Evolutionary conservation across 164 flowering plant species (phyloP).

Genomic region (Aristolochia contorta): DNA sequence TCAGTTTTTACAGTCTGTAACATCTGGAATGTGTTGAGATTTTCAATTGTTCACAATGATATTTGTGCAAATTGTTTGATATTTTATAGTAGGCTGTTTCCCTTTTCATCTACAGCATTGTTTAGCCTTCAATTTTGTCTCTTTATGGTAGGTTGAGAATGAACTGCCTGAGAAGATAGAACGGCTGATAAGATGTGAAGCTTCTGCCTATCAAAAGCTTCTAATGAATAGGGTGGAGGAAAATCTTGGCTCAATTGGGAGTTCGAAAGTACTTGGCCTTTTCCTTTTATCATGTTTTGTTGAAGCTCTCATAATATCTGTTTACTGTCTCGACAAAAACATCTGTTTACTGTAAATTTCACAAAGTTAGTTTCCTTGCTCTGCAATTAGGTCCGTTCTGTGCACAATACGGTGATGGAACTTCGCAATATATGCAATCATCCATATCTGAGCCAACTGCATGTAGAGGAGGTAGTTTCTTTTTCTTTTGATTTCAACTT

Average conservation of each 20-base stretch:
- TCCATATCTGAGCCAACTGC: slow-evolving; percentile 97
- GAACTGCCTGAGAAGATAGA: slow-evolving; percentile 97
- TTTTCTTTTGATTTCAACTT: background rate
- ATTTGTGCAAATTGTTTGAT: background rate
- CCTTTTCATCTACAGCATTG: background rate
- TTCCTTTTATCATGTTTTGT: background rate
- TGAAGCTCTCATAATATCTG: background rate
- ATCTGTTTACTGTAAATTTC: background rate
- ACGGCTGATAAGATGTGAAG: slow-evolving; percentile 91
- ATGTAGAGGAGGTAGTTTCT: slow-evolving; percentile 73
- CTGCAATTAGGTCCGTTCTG: slow-evolving; percentile 57
- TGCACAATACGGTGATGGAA: slow-evolving; percentile 97
- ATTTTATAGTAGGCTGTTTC: background rate
- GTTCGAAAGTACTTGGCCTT: slow-evolving; percentile 51
- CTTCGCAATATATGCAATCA: slow-evolving; percentile 98
- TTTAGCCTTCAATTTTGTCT: background rate
- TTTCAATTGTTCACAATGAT: too few species aligned
- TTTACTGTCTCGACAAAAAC: background rate
- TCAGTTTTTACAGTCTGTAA: too few species aligned
- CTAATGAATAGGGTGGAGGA: slow-evolving; percentile 97
- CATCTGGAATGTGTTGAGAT: too few species aligned
- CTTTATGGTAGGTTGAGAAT: slow-evolving; percentile 69
- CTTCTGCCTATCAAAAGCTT: slow-evolving; percentile 97
- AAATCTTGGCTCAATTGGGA: slow-evolving; percentile 87
- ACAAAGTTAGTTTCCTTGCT: background rate